phyloP scores from a whole-genome alignment of 148 eudicot genomes.

The Vaccinium corymbosum region DNA sequence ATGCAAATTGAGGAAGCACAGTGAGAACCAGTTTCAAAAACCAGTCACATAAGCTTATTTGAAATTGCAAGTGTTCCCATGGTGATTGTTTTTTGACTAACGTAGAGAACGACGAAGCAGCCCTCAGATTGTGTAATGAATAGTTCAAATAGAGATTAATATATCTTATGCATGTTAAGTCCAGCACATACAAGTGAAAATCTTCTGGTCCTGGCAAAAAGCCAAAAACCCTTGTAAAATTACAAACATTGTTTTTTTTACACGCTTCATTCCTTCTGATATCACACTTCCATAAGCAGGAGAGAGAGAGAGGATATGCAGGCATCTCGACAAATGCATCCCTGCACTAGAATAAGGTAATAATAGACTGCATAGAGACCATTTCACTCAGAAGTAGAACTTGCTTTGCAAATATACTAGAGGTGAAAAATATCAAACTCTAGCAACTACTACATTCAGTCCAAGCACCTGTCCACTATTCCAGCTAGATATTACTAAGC shows the following conservation, averaged over 20 bases:
- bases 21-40: slow-evolving; percentile 2
- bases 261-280: not conserved
- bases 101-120: not conserved
- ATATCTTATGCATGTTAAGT: not conserved
- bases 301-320: not conserved
- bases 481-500: not conserved
- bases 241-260: not conserved
- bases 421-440: not conserved
- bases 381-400: not conserved
- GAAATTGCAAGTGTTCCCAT: not conserved
- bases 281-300: not conserved
- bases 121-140: not conserved
- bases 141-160: not conserved
- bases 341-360: not conserved
- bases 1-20: not conserved
- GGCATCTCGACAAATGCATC: not conserved
- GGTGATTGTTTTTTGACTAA: not conserved
- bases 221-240: not conserved
- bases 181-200: not conserved
- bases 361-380: not conserved
- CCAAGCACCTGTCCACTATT: slow-evolving; percentile 6
- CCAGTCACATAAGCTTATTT: not conserved
- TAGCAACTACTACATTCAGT: not conserved
- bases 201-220: not conserved
- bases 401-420: not conserved